Percentiles rank a stretch among this genome's conserved stretches.
Evolutionary conservation across 768 basidiomycete species (phyloP).

Genomic region (Lentinula aciculospora): DNA sequence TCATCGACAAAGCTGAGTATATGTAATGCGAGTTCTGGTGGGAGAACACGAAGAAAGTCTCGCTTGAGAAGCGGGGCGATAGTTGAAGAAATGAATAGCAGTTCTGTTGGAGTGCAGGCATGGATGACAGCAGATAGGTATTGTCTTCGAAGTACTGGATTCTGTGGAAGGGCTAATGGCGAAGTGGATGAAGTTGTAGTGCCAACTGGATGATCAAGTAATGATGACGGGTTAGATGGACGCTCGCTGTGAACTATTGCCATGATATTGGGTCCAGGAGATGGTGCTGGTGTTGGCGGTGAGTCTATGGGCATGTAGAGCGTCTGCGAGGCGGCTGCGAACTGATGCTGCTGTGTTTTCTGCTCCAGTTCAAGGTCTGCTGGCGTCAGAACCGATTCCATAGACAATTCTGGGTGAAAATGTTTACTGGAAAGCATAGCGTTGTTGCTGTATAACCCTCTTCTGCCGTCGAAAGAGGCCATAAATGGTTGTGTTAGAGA

Average conservation of each 20-base stretch:
- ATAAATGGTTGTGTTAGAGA: neutral
- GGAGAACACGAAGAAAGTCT: constrained; percentile 46
- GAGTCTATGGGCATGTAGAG: constrained; percentile 50
- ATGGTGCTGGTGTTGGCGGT: constrained; percentile 60
- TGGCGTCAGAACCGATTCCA: neutral
- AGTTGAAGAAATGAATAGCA: constrained; percentile 61
- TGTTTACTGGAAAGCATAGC: neutral
- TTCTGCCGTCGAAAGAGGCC: neutral
- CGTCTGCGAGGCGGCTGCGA: constrained; percentile 17
- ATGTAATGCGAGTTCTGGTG: constrained; percentile 68
- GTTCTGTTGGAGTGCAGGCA: constrained; percentile 53
- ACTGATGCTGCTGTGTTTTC: neutral
- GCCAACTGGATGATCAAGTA: constrained; percentile 5
- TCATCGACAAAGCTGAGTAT: constrained; percentile 76
- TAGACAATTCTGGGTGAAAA: neutral
- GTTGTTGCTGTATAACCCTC: neutral
- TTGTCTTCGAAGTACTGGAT: constrained; percentile 39
- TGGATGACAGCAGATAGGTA: constrained; percentile 45
- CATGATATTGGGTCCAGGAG: constrained; percentile 33
- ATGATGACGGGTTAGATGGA: constrained; percentile 16
- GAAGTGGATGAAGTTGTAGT: constrained; percentile 4
- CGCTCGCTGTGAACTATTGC: constrained; percentile 8
- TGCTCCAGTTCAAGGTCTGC: neutral
- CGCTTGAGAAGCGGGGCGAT: constrained; percentile 61
- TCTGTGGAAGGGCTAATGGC: constrained; percentile 20